Conservation (phyloP, 768 basidiomycete species). For the Lactarius tabidus region DNA sequence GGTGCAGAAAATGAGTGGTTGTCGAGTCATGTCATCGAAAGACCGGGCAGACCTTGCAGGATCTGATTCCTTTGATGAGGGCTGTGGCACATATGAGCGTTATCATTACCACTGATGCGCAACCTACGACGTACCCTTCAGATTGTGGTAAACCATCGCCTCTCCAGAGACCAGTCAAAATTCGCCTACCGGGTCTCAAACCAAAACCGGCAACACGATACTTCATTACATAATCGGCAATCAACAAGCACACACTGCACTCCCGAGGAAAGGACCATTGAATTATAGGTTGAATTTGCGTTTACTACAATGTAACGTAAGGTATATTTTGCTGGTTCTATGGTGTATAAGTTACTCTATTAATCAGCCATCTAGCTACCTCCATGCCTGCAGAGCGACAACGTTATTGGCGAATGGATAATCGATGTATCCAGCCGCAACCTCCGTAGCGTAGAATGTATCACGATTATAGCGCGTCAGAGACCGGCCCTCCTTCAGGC, state of each 20-base stretch:
- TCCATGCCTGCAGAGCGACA: background rate
- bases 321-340: background rate
- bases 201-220: background rate
- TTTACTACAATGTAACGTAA: background rate
- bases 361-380: background rate
- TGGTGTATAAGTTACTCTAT: background rate
- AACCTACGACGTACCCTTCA: slow-evolving; percentile 57
- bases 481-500: background rate
- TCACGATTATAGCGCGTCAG: background rate
- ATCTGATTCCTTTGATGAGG: slow-evolving; percentile 95
- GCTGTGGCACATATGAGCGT: slow-evolving; percentile 46
- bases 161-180: background rate
- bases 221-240: background rate
- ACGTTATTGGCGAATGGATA: background rate
- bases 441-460: background rate
- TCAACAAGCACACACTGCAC: background rate
- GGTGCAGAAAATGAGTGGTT: slow-evolving; percentile 27
- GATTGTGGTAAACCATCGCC: slow-evolving; percentile 76
- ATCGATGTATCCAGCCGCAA: background rate
- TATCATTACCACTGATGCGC: slow-evolving; percentile 21
- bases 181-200: background rate
- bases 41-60: slow-evolving; percentile 69
- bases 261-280: too few relatives aligned
- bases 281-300: too few relatives aligned
- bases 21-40: background rate